Conservation (phyloP, 2,329 filamentous ascomycete species). For the Calonectria pauciramosa region DNA sequence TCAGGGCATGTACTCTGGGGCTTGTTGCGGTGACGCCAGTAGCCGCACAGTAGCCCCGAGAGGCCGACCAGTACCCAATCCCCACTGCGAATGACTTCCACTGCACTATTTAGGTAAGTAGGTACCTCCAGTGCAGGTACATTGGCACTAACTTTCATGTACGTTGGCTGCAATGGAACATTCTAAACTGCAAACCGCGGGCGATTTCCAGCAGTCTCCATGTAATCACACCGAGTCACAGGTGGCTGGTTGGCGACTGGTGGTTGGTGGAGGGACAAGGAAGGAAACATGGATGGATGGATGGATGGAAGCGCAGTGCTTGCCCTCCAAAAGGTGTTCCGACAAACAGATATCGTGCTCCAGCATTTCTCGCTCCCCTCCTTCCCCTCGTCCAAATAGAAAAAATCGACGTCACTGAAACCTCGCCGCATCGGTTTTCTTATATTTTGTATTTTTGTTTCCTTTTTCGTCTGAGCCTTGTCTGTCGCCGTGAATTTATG, state of each 20-base stretch:
- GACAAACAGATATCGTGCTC: neutral
- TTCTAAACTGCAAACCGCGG: slow-evolving; percentile 10
- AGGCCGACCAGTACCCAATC: neutral
- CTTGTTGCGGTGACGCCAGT: slow-evolving; percentile 10
- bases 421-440: slow-evolving; percentile 5
- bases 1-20: slow-evolving; percentile 3
- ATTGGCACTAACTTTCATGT: neutral
- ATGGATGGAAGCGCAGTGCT: neutral
- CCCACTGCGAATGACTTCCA: neutral
- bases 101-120: neutral
- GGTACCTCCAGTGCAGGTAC: neutral
- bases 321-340: neutral
- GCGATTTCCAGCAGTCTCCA: neutral
- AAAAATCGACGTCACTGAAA: neutral
- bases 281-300: neutral
- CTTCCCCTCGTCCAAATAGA: neutral
- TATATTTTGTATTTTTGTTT: neutral
- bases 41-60: neutral
- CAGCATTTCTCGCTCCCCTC: neutral
- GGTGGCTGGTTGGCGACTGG: neutral
- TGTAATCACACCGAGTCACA: slow-evolving; percentile 10
- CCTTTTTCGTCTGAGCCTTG: neutral
- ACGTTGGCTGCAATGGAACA: slow-evolving; percentile 11
- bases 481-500: neutral
- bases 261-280: slow-evolving; percentile 7